Evolutionary conservation across 768 basidiomycete species (phyloP), one percentile per base, ranked within the genome.

Genomic region (Termitomyces sp.): DNA sequence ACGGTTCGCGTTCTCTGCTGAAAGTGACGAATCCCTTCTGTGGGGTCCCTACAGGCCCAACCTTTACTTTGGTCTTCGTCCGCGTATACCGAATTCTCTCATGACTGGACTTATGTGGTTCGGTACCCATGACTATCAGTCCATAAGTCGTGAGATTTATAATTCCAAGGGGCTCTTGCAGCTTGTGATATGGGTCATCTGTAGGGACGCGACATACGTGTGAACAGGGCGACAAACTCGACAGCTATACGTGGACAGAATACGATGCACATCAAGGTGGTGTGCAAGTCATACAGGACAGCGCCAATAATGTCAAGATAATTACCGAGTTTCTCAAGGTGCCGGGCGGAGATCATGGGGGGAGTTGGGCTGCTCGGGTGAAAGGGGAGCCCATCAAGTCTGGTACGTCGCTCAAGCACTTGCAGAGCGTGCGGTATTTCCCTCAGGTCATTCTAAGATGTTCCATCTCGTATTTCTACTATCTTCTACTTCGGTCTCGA

Each of bases 31-130:
- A 65, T 82, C 86, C 12, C 74, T 90, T 34, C 71, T 92, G 72
- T 95, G 92, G 92, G 93, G 94, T 1, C 79, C 90, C 0, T 97
- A 94, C 74, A 79, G 96, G 46, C 93, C 96, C 0, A 92, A 94
- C 68, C 82, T 97, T n/a, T 98, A 98, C 76, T 96, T 97, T 74
- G 96, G 96, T 20, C 79, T 97, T 49, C 79, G 92, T 53, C 92
- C 96, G 12, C 82, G 89, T 48, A 76, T 93, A 64, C 94, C 95
- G 0, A 86, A 92, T 67, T 93, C 92, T n/a, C 81, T 98, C 32
- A 84, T 95, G 86, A 93, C 91, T 2, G 96, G 96, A 12, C 83
- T 98, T 38, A 84, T 96, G 74, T 98, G 96, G 96, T 94, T 92
- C 71, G 92, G 95, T 36, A 88, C 92, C 8, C 87, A 92, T 43